Base-by-base conservation (phyloP, 2,329 filamentous ascomycete species). In the Penicillium paneum region DNA sequence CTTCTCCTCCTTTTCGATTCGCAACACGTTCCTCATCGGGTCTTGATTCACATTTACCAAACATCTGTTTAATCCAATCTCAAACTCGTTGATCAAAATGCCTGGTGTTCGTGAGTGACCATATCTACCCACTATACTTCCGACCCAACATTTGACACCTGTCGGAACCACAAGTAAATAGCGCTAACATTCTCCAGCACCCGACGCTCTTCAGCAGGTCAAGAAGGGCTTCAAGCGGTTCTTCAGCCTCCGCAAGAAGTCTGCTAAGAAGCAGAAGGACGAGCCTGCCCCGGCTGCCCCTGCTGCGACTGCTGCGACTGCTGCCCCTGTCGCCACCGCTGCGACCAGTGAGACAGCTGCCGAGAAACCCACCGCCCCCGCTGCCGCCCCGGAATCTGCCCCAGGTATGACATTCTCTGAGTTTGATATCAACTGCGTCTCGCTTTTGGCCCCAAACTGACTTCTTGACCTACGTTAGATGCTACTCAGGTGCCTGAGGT, bases 71-170 rank as follows among this genome's bases (percentile, higher is more conserved):
- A 10, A 8, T 24, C 28, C 8, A 15, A 26, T 26, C 28, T 32
- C 19, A 34, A 49, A 17, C 8, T n/a, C 24, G 15, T 17, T 12
- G 13, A 26, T 39, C 34, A 50, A 50, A n/a, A 54, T 54, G 52
- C 52, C 52, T 50, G 52, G 52, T 50, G 52, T 54, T 50, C 52
- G 52, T 54, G 15, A 54, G 52, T 54, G 32, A 24, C 10, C 21
- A 19, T 24, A 24, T 3, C 26, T 2, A 21, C 15, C 15, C 24
- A 6, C 29, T 35, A 35, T 29, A 21, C 28, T 41, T n/a, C 28
- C 7, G 12, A 19, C 28, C 8, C 36, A 24, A 39, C 19, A 28
- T 40, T 35, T 19, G 29, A 21, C 15, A n/a, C 10, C 11, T 21
- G 15, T 26, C n/a, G 28, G 34, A 42, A 38, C 29, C 15, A 2